Base-by-base conservation (phyloP, 208 protist species). In the Angomonas deanei region DNA sequence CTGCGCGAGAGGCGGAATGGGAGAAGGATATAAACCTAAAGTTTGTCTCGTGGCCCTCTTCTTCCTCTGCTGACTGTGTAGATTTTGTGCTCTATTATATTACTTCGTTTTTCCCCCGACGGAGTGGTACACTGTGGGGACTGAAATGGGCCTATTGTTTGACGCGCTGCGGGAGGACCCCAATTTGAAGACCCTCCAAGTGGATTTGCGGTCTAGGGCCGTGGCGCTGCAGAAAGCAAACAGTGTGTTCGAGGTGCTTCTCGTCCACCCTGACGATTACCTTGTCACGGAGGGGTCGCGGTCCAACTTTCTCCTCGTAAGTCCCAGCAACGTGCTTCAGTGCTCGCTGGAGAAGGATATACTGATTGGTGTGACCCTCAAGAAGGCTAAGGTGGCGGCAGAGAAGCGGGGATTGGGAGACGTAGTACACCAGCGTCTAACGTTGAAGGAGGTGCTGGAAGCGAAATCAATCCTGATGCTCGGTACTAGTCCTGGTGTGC, bases 211-310 rank as follows among this genome's bases (percentile, higher is more conserved):
- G 26, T 28, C 56, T 15, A 81, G 88, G 21, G 88, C 82, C 1
- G 74, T 64, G 49, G 62, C 49, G 5, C 62, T 80, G 28, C 68
- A 82, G 56, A 52, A 64, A 0, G 36, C 31, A 1, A 64, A 68
- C 24, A 52, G 52, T 24, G 67, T 73, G 24, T 94, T 76, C 31
- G 88, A 94, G 59, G 76, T 79, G 24, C 62, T 94, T 3, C 73
- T 94, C 0, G 82, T 92, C 38, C 70, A 79, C 61, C 64, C 47
- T 13, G 66, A 79, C 46, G 42, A 72, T 17, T 94, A 69, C 62
- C 70, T 90, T 13, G 75, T 94, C 1, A 82, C 88, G 15, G 88
- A 94, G 64, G 84, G 88, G 0, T 91, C 88, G 23, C 84, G 84
- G 36, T 92, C 88, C 6, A 94, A 92, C 66, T 94, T 88, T 64